A percentile compares a stretch with the other conserved stretches of the same genome.
phyloP scores from a whole-genome alignment of 2,329 filamentous ascomycete species.

The Phyllosticta capitalensis region DNA sequence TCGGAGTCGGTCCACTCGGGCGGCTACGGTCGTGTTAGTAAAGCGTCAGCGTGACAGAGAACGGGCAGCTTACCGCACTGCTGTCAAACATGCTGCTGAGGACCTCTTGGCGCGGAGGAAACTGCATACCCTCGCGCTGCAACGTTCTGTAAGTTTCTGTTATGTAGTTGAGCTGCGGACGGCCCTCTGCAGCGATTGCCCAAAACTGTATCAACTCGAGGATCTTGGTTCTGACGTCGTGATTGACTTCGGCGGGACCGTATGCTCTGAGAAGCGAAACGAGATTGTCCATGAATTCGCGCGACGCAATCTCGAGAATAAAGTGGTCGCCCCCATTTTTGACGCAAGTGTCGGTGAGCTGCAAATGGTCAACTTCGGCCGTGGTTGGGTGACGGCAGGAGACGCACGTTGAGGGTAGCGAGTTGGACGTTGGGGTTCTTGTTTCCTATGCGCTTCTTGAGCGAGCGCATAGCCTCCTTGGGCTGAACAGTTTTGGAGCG shows the following conservation, averaged over 20 bases:
- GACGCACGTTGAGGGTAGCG: slow-evolving; percentile 77
- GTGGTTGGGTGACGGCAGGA: not conserved
- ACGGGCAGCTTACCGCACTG: slow-evolving; percentile 59
- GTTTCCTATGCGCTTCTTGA: slow-evolving; percentile 90
- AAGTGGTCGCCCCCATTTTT: slow-evolving; percentile 98
- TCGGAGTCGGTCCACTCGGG: slow-evolving; percentile 98
- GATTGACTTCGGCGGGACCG: slow-evolving; percentile 63
- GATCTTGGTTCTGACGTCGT: slow-evolving; percentile 81
- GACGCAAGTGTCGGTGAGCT: slow-evolving; percentile 95
- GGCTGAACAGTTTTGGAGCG: slow-evolving; percentile 95
- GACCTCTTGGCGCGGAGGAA: slow-evolving; percentile 77
- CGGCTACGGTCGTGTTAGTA: slow-evolving; percentile 46
- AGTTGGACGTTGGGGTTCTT: slow-evolving; percentile 97
- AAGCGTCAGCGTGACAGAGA: too few species aligned
- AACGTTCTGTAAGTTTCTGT: slow-evolving; percentile 76
- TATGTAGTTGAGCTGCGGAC: slow-evolving; percentile 76
- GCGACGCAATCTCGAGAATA: slow-evolving; percentile 85
- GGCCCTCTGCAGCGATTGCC: slow-evolving; percentile 80
- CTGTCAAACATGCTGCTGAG: slow-evolving; percentile 98
- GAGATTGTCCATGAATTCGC: slow-evolving; percentile 97
- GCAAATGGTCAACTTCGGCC: slow-evolving; percentile 1
- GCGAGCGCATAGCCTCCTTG: slow-evolving; percentile 93
- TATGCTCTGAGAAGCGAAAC: slow-evolving; percentile 79
- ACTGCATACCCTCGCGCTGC: slow-evolving; percentile 76
- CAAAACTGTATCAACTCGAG: slow-evolving; percentile 88